Evolutionary conservation across 108 stramenopile species (phyloP).

Genomic region (Cyclotella cryptica): DNA sequence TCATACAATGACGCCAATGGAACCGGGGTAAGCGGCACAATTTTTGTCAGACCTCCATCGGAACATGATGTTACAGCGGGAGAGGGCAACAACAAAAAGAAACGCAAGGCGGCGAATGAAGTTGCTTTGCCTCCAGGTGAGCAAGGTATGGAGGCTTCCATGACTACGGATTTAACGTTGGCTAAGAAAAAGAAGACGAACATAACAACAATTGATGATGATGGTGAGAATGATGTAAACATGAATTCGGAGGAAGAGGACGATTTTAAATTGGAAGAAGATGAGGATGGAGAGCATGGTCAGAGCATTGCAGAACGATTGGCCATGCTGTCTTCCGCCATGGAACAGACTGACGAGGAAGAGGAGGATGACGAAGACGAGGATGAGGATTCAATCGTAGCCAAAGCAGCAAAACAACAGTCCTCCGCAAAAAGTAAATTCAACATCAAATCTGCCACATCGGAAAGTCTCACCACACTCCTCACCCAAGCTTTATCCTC

Average conservation of each 20-base stretch:
- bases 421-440: conserved; percentile 26
- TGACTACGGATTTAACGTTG: conserved; percentile 42
- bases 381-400: conserved; percentile 20
- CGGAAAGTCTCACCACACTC: conserved; percentile 51
- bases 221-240: conserved; percentile 23
- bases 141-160: conserved; percentile 41
- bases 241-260: conserved; percentile 17
- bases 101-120: conserved; percentile 26
- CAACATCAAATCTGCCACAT: conserved; percentile 54
- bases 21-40: conserved; percentile 17
- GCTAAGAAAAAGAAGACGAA: conserved; percentile 7
- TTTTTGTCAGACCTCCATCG: background rate
- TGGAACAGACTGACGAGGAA: conserved; percentile 48
- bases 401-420: background rate
- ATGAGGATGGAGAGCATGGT: conserved; percentile 31
- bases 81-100: conserved; percentile 6
- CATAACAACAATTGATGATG: background rate
- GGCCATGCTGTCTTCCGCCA: conserved; percentile 57
- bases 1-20: conserved; percentile 23
- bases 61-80: conserved; percentile 5
- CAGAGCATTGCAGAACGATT: conserved; percentile 56
- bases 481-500: conserved; percentile 56
- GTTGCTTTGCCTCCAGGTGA: conserved; percentile 49
- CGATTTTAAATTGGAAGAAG: conserved; percentile 29
- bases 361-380: conserved; percentile 40